A percentile compares a stretch with the other conserved stretches of the same genome.
Conservation (phyloP, 768 basidiomycete species). For the Sporobolomyces pararoseus region DNA sequence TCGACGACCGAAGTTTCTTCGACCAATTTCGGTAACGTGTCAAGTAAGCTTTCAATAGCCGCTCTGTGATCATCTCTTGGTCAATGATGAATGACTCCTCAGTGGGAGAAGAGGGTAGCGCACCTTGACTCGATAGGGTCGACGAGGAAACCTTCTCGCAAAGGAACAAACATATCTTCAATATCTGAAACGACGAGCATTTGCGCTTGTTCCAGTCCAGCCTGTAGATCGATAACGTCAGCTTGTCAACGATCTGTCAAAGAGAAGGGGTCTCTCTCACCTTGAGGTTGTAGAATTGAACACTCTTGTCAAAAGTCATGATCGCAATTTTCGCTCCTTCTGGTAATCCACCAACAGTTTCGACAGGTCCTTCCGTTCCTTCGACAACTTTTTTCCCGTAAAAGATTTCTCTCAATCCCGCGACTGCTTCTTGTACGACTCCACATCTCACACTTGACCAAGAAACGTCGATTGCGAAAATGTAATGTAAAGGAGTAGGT, state of each 20-base stretch:
- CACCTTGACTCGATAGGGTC: conserved; percentile 69
- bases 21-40: conserved; percentile 63
- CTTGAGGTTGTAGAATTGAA: conserved; percentile 86
- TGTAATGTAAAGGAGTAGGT: conserved; percentile 66
- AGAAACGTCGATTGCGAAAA: conserved; percentile 88
- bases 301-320: conserved; percentile 69
- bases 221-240: conserved; percentile 45
- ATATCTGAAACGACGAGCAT: conserved; percentile 83
- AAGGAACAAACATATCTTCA: conserved; percentile 85
- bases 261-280: conserved; percentile 49
- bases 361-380: conserved; percentile 34
- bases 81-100: conserved; percentile 2
- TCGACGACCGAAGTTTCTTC: conserved; percentile 55
- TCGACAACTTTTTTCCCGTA: conserved; percentile 57
- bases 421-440: conserved; percentile 65
- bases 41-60: conserved; percentile 65
- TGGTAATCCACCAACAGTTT: conserved; percentile 28
- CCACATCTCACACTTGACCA: conserved; percentile 65
- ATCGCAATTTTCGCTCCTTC: conserved; percentile 59
- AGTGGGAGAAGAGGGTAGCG: conserved; percentile 39
- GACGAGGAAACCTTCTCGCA: conserved; percentile 69
- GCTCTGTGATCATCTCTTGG: conserved; percentile 52
- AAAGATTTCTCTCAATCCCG: conserved; percentile 57
- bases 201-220: conserved; percentile 55
- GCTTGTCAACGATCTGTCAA: no score